Evolutionary conservation across 1,284 basidiomycete genomes (phyloP), one percentile per base, ranked within the genome.

Genomic region (Ceratobasidium sp.): DNA sequence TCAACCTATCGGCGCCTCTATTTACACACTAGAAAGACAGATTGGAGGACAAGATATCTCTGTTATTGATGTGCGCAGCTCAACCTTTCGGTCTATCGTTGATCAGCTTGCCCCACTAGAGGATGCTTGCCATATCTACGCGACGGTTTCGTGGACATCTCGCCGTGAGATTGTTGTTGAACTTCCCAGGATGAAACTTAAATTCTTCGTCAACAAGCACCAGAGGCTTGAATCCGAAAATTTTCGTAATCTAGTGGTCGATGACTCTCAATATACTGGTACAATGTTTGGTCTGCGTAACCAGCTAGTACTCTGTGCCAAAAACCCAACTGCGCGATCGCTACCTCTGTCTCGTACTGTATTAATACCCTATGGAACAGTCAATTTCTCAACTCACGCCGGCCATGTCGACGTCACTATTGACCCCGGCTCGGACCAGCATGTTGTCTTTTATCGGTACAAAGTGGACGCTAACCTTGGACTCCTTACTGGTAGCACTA

Each of bases 381-480:
- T 85, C 47, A 76, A n/a, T 6, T 77, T 78, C 54, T 3, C 33
- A 0, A 15, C 20, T 23, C 15, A 75, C 0, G 77, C 37, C 1
- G 39, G 79, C 42, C 79, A 80, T 60, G 60, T 68, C 26, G 37
- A 3, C 1, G 79, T 76, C 10, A 68, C 15, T 15, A 76, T 76
- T 28, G 10, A 28, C 47, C 33, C n/a, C 1, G 45, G 35, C 11
- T 35, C 56, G 1, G n/a, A 17, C 13, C 39, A 53, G n/a, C 26
- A 49, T 10, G 35, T 78, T 2, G 7, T 13, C 1, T 81, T 76
- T 65, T 74, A 78, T 39, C 82, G 82, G 20, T 89, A 88, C 75
- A 80, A 80, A 0, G 79, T 87, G 28, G 84, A 89, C 77, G 76
- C 75, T 0, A 81, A 83, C 11, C 81, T 89, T 3, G 84, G 86